Percentiles rank a stretch among this genome's conserved stretches.
Conservation (phyloP, 768 basidiomycete species). For the Coprinopsis strossmayeri region DNA sequence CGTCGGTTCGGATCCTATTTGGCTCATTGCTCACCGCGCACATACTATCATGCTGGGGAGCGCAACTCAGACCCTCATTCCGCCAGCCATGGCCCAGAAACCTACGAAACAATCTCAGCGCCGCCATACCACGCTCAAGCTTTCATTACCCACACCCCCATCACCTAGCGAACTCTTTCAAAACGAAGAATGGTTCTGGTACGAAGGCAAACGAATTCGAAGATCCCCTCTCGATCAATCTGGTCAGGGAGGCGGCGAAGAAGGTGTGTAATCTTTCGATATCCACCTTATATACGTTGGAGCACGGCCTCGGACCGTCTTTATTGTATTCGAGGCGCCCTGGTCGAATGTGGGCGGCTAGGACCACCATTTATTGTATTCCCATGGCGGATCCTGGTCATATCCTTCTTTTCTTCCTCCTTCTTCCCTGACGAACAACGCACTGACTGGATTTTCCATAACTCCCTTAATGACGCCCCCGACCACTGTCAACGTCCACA, state of each 20-base stretch:
- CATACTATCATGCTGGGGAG: too few relatives aligned
- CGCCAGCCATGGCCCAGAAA: too few relatives aligned
- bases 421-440: not conserved
- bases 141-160: not conserved
- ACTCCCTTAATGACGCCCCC: not conserved
- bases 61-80: too few relatives aligned
- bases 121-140: not conserved
- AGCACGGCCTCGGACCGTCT: not conserved
- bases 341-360: not conserved
- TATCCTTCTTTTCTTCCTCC: not conserved
- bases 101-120: too few relatives aligned
- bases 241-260: not conserved
- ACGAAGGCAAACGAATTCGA: slow-evolving; percentile 1
- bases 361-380: not conserved
- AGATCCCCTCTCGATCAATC: not conserved
- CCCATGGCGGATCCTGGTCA: not conserved
- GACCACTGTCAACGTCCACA: not conserved
- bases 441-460: not conserved
- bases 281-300: not conserved
- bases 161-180: not conserved
- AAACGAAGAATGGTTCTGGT: slow-evolving; percentile 1
- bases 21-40: too few relatives aligned
- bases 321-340: not conserved
- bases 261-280: not conserved
- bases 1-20: too few relatives aligned